A percentile compares a stretch with the other conserved stretches of the same genome.
Evolutionary conservation across 2,329 filamentous ascomycete genomes (phyloP).

Genomic region (Gremmenia infestans): DNA sequence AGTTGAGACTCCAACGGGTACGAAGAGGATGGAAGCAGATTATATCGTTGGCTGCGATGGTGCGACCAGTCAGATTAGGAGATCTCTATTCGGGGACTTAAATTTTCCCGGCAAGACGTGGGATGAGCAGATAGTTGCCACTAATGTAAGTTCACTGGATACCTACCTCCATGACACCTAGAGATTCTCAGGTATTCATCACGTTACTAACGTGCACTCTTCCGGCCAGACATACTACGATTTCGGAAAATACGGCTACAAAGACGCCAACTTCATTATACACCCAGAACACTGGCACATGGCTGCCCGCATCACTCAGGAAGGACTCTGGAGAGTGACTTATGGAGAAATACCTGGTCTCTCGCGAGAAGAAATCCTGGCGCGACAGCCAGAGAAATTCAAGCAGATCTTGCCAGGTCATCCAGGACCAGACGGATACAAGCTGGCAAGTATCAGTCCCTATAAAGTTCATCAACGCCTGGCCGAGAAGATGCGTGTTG

Average conservation of each 20-base stretch:
- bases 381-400: slow-evolving; percentile 51
- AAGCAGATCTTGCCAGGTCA: slow-evolving; percentile 54
- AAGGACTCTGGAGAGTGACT: slow-evolving; percentile 58
- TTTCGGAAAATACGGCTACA: slow-evolving; percentile 49
- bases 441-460: slow-evolving; percentile 46
- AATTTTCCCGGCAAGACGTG: slow-evolving; percentile 56
- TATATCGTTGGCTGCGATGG: slow-evolving; percentile 55
- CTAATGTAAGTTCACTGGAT: slow-evolving; percentile 41
- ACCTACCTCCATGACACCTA: no score
- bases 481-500: slow-evolving; percentile 40
- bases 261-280: slow-evolving; percentile 56
- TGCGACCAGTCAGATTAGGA: slow-evolving; percentile 44
- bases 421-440: slow-evolving; percentile 53
- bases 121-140: slow-evolving; percentile 56
- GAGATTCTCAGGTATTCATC: no score
- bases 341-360: slow-evolving; percentile 55
- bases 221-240: slow-evolving; percentile 53
- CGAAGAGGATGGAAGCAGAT: slow-evolving; percentile 39
- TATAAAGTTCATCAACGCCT: slow-evolving; percentile 46
- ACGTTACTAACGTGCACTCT: no score
- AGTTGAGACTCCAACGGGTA: slow-evolving; percentile 30
- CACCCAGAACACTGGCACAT: slow-evolving; percentile 59
- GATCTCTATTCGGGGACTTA: slow-evolving; percentile 43
- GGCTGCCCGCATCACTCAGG: slow-evolving; percentile 53
- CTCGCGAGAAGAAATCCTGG: slow-evolving; percentile 46